A percentile compares a stretch with the other conserved stretches of the same genome.
Evolutionary conservation across 768 basidiomycete species (phyloP).

Genomic region (Psilocybe subaeruginosa): DNA sequence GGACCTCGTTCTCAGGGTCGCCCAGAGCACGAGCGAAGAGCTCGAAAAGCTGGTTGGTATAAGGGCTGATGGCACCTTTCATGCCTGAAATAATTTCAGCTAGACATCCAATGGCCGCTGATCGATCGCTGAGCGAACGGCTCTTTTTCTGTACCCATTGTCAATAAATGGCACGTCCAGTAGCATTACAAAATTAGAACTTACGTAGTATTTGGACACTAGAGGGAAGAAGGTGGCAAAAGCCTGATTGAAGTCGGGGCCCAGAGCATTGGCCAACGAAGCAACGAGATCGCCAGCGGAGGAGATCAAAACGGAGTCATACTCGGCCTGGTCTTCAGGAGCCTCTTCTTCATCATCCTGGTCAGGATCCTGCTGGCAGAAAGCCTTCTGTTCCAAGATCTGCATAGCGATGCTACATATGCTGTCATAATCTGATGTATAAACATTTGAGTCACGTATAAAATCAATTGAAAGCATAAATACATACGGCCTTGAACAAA

Average conservation of each 20-base stretch:
- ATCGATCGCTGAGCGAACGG: conserved; percentile 88
- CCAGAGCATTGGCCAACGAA: conserved; percentile 83
- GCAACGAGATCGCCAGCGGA: conserved; percentile 95
- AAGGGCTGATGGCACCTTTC: conserved; percentile 83
- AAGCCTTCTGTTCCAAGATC: conserved; percentile 91
- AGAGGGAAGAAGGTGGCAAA: conserved; percentile 89
- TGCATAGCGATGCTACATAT: conserved; percentile 83
- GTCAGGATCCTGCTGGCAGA: conserved; percentile 96
- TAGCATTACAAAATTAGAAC: conserved; percentile 29
- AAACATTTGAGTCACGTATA: conserved; percentile 10
- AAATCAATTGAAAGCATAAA: background rate
- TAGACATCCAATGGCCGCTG: conserved; percentile 89
- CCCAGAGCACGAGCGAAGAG: conserved; percentile 83
- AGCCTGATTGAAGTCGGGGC: conserved; percentile 78
- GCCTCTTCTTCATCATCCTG: conserved; percentile 87
- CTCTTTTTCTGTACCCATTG: conserved; percentile 65
- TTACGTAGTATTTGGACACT: conserved; percentile 89
- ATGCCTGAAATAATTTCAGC: conserved; percentile 96
- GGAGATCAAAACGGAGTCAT: conserved; percentile 93
- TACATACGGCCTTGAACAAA: conserved; percentile 77
- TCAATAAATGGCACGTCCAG: background rate
- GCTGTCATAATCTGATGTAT: conserved; percentile 61
- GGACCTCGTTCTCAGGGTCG: conserved; percentile 90
- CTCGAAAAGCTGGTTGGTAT: conserved; percentile 79
- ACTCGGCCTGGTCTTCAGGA: conserved; percentile 91